Evolutionary conservation across 805 yeast genomes (phyloP).

Genomic region (Saccharomycopsis sp.): DNA sequence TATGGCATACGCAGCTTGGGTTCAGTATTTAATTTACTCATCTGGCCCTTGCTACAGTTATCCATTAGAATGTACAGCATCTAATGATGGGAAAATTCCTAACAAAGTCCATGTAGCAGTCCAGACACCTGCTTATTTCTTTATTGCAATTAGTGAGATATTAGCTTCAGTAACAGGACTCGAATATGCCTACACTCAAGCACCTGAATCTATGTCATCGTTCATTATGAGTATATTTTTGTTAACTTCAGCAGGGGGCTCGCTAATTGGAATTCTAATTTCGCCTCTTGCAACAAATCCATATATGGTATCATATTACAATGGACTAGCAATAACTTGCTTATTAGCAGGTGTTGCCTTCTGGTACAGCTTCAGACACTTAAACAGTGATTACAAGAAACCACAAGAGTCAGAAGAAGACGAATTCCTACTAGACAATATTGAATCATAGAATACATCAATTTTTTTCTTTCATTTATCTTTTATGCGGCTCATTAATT

Average conservation of each 20-base stretch:
- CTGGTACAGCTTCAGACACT: conserved; percentile 52
- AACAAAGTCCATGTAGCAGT: conserved; percentile 59
- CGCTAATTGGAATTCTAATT: conserved; percentile 69
- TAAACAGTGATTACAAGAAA: conserved; percentile 25
- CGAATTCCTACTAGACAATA: neutral
- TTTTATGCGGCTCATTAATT: neutral
- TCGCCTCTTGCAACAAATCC: conserved; percentile 65
- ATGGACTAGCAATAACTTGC: conserved; percentile 55
- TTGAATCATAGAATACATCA: too few relatives aligned
- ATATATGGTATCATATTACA: conserved; percentile 61
- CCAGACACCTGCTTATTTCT: conserved; percentile 58
- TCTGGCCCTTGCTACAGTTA: conserved; percentile 68
- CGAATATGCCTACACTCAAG: conserved; percentile 80
- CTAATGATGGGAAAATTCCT: conserved; percentile 32
- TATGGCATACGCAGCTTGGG: conserved; percentile 70
- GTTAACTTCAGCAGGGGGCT: conserved; percentile 67
- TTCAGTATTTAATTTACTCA: conserved; percentile 61
- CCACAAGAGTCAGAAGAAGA: neutral
- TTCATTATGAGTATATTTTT: conserved; percentile 55
- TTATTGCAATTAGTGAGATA: conserved; percentile 71
- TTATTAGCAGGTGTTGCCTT: conserved; percentile 52
- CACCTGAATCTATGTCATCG: conserved; percentile 63
- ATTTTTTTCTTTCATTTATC: too few relatives aligned
- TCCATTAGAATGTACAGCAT: conserved; percentile 49
- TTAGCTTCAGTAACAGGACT: conserved; percentile 76